These are phyloP conservation scores for Lactarius trivialis DNA, from an alignment of 768 basidiomycete species.

Conservation along the genomic window DNA sequence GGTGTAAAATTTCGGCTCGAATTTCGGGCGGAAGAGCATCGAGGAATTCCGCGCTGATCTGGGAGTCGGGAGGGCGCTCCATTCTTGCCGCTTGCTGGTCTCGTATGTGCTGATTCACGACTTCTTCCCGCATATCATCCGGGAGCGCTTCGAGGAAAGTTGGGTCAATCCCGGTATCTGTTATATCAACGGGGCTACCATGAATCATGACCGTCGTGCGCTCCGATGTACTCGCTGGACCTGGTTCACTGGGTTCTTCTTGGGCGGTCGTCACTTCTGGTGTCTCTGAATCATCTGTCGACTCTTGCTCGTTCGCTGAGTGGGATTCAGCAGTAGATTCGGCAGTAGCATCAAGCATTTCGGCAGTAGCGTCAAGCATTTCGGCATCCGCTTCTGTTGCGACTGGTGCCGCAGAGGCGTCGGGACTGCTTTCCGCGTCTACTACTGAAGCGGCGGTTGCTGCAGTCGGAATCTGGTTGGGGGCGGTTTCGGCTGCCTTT, in stretches of 20 bases:
- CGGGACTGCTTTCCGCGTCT: slow-evolving; percentile 26
- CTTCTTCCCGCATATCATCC: slow-evolving; percentile 98
- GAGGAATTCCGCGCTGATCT: slow-evolving; percentile 92
- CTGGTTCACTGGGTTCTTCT: slow-evolving; percentile 24
- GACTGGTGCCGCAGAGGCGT: slow-evolving; percentile 32
- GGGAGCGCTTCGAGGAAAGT: slow-evolving; percentile 96
- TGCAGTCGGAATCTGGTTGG: slow-evolving; percentile 24
- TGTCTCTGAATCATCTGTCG: slow-evolving; percentile 5
- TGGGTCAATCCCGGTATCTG: slow-evolving; percentile 96
- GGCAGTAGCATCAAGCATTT: slow-evolving; percentile 39
- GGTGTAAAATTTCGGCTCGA: slow-evolving; percentile 93
- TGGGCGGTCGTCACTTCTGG: slow-evolving; percentile 17
- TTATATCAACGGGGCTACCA: slow-evolving; percentile 92
- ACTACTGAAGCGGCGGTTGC: slow-evolving; percentile 3
- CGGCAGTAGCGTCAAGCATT: slow-evolving; percentile 39
- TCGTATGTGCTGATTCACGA: slow-evolving; percentile 93
- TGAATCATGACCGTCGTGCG: slow-evolving; percentile 88
- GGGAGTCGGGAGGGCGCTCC: slow-evolving; percentile 72
- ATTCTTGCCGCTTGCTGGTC: slow-evolving; percentile 78
- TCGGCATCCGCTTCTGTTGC: slow-evolving; percentile 41
- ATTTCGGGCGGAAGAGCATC: slow-evolving; percentile 95
- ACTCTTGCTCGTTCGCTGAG: slow-evolving; percentile 11
- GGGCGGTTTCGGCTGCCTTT: slow-evolving; percentile 29
- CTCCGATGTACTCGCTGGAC: slow-evolving; percentile 38
- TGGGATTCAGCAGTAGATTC: slow-evolving; percentile 11